Evolutionary conservation across 805 yeast species (phyloP).

Genomic region (Zygotorulaspora danielsina): DNA sequence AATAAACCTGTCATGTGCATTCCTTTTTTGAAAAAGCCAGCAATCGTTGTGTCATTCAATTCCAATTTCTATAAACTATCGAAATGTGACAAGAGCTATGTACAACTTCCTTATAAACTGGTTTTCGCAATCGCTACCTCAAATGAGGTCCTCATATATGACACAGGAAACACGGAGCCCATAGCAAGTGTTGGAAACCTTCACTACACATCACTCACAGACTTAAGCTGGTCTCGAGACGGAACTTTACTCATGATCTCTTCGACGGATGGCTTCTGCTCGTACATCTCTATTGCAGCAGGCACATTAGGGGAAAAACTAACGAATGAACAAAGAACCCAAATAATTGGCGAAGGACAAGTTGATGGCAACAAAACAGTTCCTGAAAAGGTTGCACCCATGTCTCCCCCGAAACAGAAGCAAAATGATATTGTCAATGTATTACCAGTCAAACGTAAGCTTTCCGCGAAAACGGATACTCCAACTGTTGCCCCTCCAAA

Average conservation of each 20-base stretch:
- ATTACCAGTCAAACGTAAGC: constrained; percentile 22
- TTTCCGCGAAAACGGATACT: neutral
- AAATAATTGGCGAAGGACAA: neutral
- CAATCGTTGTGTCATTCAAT: constrained; percentile 74
- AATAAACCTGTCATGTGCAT: constrained; percentile 71
- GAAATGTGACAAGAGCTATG: constrained; percentile 30
- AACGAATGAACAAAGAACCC: constrained; percentile 5
- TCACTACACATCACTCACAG: constrained; percentile 87
- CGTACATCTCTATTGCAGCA: constrained; percentile 53
- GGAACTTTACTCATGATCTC: constrained; percentile 69
- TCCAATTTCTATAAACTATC: constrained; percentile 50
- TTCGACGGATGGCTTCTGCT: constrained; percentile 91
- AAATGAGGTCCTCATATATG: constrained; percentile 76
- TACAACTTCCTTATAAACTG: constrained; percentile 70
- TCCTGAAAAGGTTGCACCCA: neutral
- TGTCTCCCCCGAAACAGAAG: neutral
- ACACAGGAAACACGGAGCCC: constrained; percentile 66
- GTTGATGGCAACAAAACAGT: neutral
- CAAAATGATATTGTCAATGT: constrained; percentile 17
- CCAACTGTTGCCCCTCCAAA: neutral
- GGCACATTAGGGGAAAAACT: constrained; percentile 54
- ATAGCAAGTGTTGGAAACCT: constrained; percentile 70
- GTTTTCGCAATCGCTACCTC: constrained; percentile 91
- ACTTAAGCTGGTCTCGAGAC: constrained; percentile 76
- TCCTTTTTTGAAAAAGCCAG: constrained; percentile 78